Percentiles rank a stretch among this genome's conserved stretches.
phyloP scores from a whole-genome alignment of 2,329 filamentous ascomycete species.

The Lecanosticta acicola region DNA sequence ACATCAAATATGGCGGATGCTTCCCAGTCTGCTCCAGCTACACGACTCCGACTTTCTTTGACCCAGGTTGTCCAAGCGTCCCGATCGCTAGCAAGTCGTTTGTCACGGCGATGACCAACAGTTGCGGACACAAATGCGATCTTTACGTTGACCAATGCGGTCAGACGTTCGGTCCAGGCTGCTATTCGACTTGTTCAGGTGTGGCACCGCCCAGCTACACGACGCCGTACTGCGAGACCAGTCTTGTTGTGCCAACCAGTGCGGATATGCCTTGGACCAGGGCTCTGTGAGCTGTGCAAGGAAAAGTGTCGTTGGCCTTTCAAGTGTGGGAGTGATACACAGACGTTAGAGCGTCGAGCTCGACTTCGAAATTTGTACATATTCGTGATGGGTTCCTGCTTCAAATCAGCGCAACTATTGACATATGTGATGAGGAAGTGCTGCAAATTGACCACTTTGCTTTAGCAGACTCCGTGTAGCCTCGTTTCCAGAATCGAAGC shows the following conservation, averaged over 20 bases:
- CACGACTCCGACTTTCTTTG: slow-evolving; percentile 20
- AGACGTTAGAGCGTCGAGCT: no score
- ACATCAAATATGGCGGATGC: slow-evolving; percentile 22
- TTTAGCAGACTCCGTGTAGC: no score
- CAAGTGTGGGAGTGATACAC: no score
- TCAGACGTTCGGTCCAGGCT: slow-evolving; percentile 21
- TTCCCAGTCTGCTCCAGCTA: slow-evolving; percentile 18
- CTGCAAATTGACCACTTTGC: no score
- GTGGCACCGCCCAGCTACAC: slow-evolving; percentile 12
- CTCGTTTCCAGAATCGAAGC: no score
- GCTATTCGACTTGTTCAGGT: slow-evolving; percentile 16
- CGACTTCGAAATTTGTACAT: no score
- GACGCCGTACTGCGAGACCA: slow-evolving; percentile 11
- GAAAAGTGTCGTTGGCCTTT: background rate
- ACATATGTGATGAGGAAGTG: no score
- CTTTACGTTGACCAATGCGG: slow-evolving; percentile 17
- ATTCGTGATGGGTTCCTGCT: no score
- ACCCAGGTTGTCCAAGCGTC: slow-evolving; percentile 14
- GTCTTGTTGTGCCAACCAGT: background rate
- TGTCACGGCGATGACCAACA: slow-evolving; percentile 6
- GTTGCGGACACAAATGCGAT: slow-evolving; percentile 16
- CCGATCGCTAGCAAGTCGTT: slow-evolving; percentile 7
- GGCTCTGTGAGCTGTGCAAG: background rate
- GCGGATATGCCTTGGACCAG: background rate
- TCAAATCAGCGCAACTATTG: no score